phyloP scores from a whole-genome alignment of 306 rosid species.

The Castanea mollissima region DNA sequence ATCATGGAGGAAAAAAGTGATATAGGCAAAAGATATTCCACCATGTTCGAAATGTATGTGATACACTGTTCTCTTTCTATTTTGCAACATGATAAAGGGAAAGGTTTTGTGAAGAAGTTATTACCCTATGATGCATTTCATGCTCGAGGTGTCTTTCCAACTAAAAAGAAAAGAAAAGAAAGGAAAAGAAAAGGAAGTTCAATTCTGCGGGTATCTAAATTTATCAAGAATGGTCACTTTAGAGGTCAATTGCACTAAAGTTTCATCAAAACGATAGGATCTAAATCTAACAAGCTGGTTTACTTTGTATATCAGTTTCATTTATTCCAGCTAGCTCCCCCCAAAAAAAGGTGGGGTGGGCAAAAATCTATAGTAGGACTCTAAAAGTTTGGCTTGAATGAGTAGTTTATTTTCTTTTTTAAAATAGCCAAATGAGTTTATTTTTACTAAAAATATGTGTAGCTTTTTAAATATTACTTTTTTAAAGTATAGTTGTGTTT shows the following conservation, averaged over 20 bases:
- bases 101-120: constrained; percentile 18
- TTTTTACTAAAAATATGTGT: no score
- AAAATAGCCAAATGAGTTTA: no score
- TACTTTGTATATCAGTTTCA: constrained; percentile 10
- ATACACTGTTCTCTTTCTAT: background rate
- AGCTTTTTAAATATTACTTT: no score
- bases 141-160: constrained; percentile 19
- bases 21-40: constrained; percentile 23
- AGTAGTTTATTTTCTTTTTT: no score
- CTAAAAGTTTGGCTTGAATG: no score
- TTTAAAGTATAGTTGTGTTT: no score
- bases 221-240: constrained; percentile 32
- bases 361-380: no score
- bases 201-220: constrained; percentile 2
- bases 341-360: background rate
- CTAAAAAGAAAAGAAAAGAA: constrained; percentile 6
- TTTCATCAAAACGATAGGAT: constrained; percentile 25
- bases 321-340: background rate
- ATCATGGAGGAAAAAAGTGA: constrained; percentile 29
- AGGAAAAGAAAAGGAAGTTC: background rate
- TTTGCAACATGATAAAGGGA: constrained; percentile 1
- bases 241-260: constrained; percentile 29
- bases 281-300: constrained; percentile 28
- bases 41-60: constrained; percentile 12
- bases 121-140: constrained; percentile 31